These are phyloP conservation scores for Lophiotrema nucula DNA, from an alignment of 495 filamentous ascomycete species.

Conservation along the genomic window DNA sequence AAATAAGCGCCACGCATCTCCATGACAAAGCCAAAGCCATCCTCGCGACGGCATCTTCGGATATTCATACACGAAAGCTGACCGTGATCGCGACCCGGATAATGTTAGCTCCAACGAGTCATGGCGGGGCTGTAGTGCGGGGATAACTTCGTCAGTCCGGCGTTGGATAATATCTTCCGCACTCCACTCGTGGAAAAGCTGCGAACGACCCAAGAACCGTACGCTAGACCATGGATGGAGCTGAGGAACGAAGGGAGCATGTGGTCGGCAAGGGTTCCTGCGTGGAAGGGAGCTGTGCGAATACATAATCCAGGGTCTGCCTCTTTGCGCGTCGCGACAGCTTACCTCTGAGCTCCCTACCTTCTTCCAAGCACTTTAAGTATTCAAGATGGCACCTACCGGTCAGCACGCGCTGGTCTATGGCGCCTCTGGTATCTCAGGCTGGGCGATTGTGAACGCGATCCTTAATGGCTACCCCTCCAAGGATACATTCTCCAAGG, in stretches of 20 bases:
- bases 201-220: too few relatives aligned
- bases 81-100: not conserved
- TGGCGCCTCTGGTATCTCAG: slow-evolving; percentile 46
- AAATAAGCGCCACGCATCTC: too few relatives aligned
- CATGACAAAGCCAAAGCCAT: too few relatives aligned
- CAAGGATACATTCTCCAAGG: slow-evolving; percentile 41
- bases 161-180: slow-evolving; percentile 24
- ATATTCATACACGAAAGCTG: slow-evolving; percentile 14
- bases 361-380: not conserved
- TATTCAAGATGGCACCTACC: slow-evolving; percentile 11
- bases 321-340: not conserved
- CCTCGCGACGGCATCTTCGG: too few relatives aligned
- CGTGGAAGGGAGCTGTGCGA: slow-evolving; percentile 10
- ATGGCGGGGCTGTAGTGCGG: slow-evolving; percentile 15
- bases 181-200: too few relatives aligned
- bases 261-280: slow-evolving; percentile 4
- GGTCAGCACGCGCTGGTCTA: slow-evolving; percentile 39
- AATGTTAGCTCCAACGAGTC: slow-evolving; percentile 8
- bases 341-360: not conserved
- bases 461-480: slow-evolving; percentile 46
- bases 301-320: slow-evolving; percentile 13
- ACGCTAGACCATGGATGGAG: not conserved
- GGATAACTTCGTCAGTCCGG: not conserved
- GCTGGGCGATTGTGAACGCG: slow-evolving; percentile 50
- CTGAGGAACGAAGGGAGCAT: not conserved